Evolutionary conservation across 2,329 filamentous ascomycete species (phyloP), one percentile per base, ranked within the genome.

Genomic region (Sporothrix pseudoabietina): DNA sequence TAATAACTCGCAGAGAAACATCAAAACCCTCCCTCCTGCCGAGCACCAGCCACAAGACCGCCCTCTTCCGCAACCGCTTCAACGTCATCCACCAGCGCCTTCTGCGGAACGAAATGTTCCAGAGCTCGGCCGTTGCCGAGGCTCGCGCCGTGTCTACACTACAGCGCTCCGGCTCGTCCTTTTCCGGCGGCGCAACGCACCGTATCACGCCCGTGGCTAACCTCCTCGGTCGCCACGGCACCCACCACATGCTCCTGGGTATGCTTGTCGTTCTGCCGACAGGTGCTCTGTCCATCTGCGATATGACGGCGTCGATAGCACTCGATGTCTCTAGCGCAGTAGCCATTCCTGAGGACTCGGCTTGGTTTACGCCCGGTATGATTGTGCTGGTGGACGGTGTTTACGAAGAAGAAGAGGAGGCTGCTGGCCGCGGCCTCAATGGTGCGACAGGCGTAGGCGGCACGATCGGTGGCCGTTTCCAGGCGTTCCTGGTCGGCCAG

Each of bases 321-420:
- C 85, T 99, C 1, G 94, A 98, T 77, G 83, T 98, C 12, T 88
- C 90, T 26, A 92, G 95, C 78, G 93, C 95, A 0, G 89, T 90
- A 30, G 89, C 92, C 16, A 91, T 98, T 72, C 94, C 94, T 0
- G 90, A 94, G 74, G 91, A 95, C 79, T 94, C 93, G 32, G 91
- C 93, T 4, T 99, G 94, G 92, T 98, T 98, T 79, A 90, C 91
- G 5, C 94, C 96, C 0, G 97, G 97, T 3, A 98, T 98, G 94
- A 92, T 99, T 66, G 92, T 98, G 3, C 87, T 99, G 0, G 89
- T 98, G 0, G 96, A 99, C 78, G 96, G 96, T 7, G 90, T 95
- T n/a, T 99, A 99, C 79, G 94, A 97, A 80, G 96, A 98, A 80
- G 94, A 97, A 77, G 93, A 94, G 75, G 88, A 90, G 75, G 90